Evolutionary conservation across 2,329 filamentous ascomycete species (phyloP).

Genomic region (Cladosporium austrohemisphaericum): DNA sequence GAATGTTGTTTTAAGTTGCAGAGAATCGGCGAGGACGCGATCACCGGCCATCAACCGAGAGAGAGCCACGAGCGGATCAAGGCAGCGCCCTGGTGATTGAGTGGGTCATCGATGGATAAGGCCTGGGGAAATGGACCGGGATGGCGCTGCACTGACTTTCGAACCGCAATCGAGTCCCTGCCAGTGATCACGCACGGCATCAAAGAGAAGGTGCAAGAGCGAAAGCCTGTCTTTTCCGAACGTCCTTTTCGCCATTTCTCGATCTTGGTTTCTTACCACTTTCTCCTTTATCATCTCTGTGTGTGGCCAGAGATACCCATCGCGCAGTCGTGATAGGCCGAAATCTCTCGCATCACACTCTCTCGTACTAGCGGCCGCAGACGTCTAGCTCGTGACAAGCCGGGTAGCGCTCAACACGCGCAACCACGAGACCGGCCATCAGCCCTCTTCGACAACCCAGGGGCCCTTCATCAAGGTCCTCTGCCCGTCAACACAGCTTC

Average conservation of each 20-base stretch:
- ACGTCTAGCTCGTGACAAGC: constrained; percentile 4
- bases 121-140: constrained; percentile 5
- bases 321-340: constrained; percentile 6
- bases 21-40: no score
- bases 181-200: constrained; percentile 10
- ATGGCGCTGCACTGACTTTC: constrained; percentile 11
- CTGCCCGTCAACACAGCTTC: constrained; percentile 2
- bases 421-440: neutral
- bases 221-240: constrained; percentile 2
- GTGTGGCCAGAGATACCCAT: neutral
- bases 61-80: no score
- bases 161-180: constrained; percentile 3
- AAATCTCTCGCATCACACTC: neutral
- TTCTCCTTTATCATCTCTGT: neutral
- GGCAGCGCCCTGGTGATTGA: neutral
- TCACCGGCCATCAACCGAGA: no score
- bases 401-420: neutral
- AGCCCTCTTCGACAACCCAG: neutral
- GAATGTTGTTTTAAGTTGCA: no score
- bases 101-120: neutral
- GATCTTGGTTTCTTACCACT: neutral
- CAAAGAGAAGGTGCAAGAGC: neutral
- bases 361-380: constrained; percentile 6
- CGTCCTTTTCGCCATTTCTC: neutral
- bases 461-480: constrained; percentile 12